These are phyloP conservation scores for Yamadazyma sp. DNA, from an alignment of 1,139 yeast species.

Conservation along the genomic window DNA sequence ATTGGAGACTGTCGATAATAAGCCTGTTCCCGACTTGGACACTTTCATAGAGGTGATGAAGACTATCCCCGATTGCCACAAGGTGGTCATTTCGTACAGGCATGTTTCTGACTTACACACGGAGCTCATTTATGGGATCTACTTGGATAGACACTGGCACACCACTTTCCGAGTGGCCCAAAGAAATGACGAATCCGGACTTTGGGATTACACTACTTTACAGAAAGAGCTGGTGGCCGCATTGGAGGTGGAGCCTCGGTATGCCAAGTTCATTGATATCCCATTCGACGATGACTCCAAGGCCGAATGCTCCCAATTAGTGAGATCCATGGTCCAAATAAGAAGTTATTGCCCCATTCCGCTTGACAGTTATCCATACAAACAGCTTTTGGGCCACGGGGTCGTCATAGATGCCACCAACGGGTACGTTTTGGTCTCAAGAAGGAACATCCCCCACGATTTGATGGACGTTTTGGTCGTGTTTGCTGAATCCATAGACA, in stretches of 20 bases:
- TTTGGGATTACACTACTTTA: slow-evolving; percentile 79
- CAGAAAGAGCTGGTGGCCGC: slow-evolving; percentile 65
- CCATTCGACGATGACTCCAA: slow-evolving; percentile 52
- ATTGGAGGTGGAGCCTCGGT: slow-evolving; percentile 44
- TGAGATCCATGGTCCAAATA: slow-evolving; percentile 65
- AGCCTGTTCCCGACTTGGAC: slow-evolving; percentile 70
- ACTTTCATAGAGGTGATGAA: slow-evolving; percentile 78
- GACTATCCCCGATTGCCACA: slow-evolving; percentile 69
- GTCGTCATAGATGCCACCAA: slow-evolving; percentile 75
- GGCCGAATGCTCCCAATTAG: slow-evolving; percentile 52
- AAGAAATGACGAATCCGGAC: slow-evolving; percentile 78
- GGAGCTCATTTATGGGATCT: slow-evolving; percentile 60
- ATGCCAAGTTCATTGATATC: slow-evolving; percentile 70
- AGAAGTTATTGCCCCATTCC: slow-evolving; percentile 65
- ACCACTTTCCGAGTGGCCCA: slow-evolving; percentile 69
- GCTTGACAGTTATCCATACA: slow-evolving; percentile 70
- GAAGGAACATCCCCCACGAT: slow-evolving; percentile 82
- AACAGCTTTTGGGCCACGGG: slow-evolving; percentile 68
- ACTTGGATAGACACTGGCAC: slow-evolving; percentile 85
- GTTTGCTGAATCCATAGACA: slow-evolving; percentile 81
- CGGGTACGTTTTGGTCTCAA: slow-evolving; percentile 79
- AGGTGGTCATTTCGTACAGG: slow-evolving; percentile 71
- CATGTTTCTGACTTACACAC: slow-evolving; percentile 82
- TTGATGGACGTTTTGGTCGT: slow-evolving; percentile 76
- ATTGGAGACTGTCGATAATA: slow-evolving; percentile 73